Evolutionary conservation across 257 asterid species (phyloP), one percentile per base, ranked within the genome.

Genomic region (Lycium barbarum): DNA sequence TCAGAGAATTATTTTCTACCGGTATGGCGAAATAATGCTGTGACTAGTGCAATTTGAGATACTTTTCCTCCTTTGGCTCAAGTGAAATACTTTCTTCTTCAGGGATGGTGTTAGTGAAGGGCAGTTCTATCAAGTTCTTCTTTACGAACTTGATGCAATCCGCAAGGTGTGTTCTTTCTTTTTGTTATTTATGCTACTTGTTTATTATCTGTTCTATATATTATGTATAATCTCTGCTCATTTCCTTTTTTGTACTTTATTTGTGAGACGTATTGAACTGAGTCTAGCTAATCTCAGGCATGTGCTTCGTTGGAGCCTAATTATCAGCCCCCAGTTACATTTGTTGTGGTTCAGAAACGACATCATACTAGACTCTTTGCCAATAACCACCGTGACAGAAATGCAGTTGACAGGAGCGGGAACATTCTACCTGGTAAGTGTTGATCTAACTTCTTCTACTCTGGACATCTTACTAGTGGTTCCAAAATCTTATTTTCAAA

Each of bases 21-120:
- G 99, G 99, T 95, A 82, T 49, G 54, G 22, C 49, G 47, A n/a
- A 35, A 43, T 43, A 9, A 6, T 71, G 17, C 57, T 7, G 6
- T 40, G 47, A 8, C 65, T 7, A 2, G n/a, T 70, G 59, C 20
- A 43, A 6, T 17, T 57, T 67, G 4, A 10, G 0, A 76, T 80
- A 62, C 66, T 65, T 70, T 53, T 18, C 68, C 79, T 84, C 81
- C 74, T 26, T 8, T 33, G 82, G 49, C 82, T 53, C 63, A 43
- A 63, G 7, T 2, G 33, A 33, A 33, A 14, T 38, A 43, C 36
- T 57, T 22, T 81, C 80, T 15, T 67, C 18, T 85, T 43, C 88
- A 96, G 98, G 87, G 99, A 96, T 89, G 98, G 99, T 14, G 99
- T 96, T 1, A 96, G 99, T 67, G 99, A 96, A 85, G 99, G 99